A percentile compares a stretch with the other conserved stretches of the same genome.
Evolutionary conservation across 257 asterid species (phyloP).

Genomic region (Voacanga thouarsii): DNA sequence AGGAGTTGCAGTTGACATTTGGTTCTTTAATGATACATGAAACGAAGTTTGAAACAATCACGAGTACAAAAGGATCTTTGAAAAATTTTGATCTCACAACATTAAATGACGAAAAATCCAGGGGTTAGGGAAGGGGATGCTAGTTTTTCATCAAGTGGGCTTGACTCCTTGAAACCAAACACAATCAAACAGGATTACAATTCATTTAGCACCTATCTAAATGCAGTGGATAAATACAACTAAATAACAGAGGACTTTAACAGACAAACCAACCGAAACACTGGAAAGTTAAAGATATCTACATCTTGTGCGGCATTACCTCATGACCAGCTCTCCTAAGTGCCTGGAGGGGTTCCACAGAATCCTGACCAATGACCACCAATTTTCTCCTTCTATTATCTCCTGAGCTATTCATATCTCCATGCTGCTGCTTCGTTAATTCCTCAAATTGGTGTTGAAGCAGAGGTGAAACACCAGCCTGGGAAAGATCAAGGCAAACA

Average conservation of each 20-base stretch:
- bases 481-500: slow-evolving; percentile 19
- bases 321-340: slow-evolving; percentile 50
- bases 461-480: slow-evolving; percentile 89
- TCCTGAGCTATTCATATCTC: slow-evolving; percentile 27
- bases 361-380: slow-evolving; percentile 88
- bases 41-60: background rate
- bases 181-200: background rate
- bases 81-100: background rate
- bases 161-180: background rate
- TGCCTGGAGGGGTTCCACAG: slow-evolving; percentile 94
- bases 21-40: background rate
- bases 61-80: background rate
- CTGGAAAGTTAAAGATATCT: background rate
- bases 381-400: slow-evolving; percentile 53
- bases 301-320: slow-evolving; percentile 26
- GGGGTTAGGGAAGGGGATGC: background rate
- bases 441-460: slow-evolving; percentile 80
- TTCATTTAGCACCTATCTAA: slow-evolving; percentile 18
- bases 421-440: slow-evolving; percentile 48
- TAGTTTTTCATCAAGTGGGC: background rate
- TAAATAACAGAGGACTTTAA: background rate
- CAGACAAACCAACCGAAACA: background rate
- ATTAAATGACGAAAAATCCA: background rate
- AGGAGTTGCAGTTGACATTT: too few species aligned
- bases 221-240: background rate